Evolutionary conservation across 179 eudicot genomes (phyloP), one percentile per base, ranked within the genome.

Genomic region (Beta lomatogona): DNA sequence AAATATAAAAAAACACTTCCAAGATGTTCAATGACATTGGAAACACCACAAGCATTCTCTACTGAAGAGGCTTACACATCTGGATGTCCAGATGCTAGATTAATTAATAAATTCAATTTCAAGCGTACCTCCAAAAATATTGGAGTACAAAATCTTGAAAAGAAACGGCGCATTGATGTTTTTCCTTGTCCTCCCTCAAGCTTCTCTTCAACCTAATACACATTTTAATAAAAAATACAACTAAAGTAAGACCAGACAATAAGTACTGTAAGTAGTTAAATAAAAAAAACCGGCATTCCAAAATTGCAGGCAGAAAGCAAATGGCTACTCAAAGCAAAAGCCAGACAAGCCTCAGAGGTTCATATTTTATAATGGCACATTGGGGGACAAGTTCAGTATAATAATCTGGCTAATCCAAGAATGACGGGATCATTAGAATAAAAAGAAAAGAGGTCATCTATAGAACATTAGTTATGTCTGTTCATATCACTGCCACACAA

Each of bases 181-280:
- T 97, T 97, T 79, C 99, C 97, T 87, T 94, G 99, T 55, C 98
- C 99, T 75, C 91, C 83, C 85, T 94, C 98, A 53, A 97, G 98
- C 73, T 97, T 97, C 88, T 97, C 99, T 90, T 97, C 98, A 60
- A 97, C 99, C 99, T 97, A 46, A 80, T 46, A 79, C 4, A 69
- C 50, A 48, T 64, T 36, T 36, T 36, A 2, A 70, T 54, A 14
- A 76, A 53, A 36, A 45, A 22, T 0, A 48, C 52, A 48, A 66
- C 22, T 28, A 52, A 36, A 60, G n/a, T 36, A n/a, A 57, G 60
- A 57, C 2, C 19, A 28, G 10, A 81, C 4, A 48, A 31, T 72
- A 67, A 66, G 53, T 1, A 64, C n/a, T 41, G 28, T 5, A 18
- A 15, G 73, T 41, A 45, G 7, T 36, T 28, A 8, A 82, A 48